Base-by-base conservation (phyloP, 2,329 filamentous ascomycete genomes). In the Chaetomiaceae sp. region DNA sequence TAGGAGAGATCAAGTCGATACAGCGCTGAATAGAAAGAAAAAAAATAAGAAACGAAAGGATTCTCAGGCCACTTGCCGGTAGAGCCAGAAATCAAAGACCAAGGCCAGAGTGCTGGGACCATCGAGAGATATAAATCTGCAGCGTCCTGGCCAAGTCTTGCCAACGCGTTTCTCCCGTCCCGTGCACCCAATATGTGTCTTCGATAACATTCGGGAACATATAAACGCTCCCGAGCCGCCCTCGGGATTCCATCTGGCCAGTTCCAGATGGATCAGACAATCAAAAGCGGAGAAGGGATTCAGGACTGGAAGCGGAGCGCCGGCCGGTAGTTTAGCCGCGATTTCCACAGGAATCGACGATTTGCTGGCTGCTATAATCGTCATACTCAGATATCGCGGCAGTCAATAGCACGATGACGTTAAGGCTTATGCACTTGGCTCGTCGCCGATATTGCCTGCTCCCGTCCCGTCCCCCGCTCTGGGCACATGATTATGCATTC, bases 301-400 rank as follows among this genome's bases (percentile, higher is more conserved):
- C 7, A 20, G 16, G 16, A 13, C 7, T 30, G 27, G 41, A n/a
- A n/a, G 41, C 42, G 8, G 16, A 11, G 6, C 13, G 9, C 29
- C 20, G 21, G 27, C 20, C 3, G 32, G 14, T 18, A 55, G 50
- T 50, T 53, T 53, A 53, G 50, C 50, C 54, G 29, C 29, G 11
- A 44, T 29, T 33, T 18, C n/a, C 10, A 32, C 41, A 32, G 18
- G 2, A 8, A 11, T 4, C 29, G 5, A 20, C 38, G 37, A 43
- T 43, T 37, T n/a, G 48, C 40, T 40, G 32, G 40, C 30, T 1
- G 27, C 5, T 16, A 20, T 21, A 2, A 30, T 45, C 30, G 37
- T 23, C 30, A 29, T 20, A 14, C 18, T 32, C 7, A 16, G 23
- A 25, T 43, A 43, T 42, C 53, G 53, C 23, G 33, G 30, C 20